A percentile compares a stretch with the other conserved stretches of the same genome.
Conservation (phyloP, 2,329 filamentous ascomycete genomes). For the Thyridium curvatum region DNA sequence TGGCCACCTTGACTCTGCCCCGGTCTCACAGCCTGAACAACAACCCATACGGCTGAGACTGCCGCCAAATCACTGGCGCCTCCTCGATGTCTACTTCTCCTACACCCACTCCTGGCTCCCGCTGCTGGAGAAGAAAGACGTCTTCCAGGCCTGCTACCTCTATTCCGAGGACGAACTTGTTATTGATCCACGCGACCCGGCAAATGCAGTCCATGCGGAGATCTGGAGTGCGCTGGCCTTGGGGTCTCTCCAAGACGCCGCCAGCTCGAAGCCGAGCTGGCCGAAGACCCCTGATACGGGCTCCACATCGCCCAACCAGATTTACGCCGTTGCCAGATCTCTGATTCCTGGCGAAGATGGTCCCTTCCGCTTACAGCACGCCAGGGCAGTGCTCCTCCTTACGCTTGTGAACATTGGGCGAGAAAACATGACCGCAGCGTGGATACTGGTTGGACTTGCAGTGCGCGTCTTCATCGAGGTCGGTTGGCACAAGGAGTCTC, state of each 20-base stretch:
- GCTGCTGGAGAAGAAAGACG: conserved; percentile 59
- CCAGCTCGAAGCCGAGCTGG: conserved; percentile 12
- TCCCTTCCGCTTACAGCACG: conserved; percentile 41
- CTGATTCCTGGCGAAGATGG: conserved; percentile 44
- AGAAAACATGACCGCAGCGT: conserved; percentile 50
- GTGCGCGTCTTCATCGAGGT: conserved; percentile 34
- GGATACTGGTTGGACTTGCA: conserved; percentile 60
- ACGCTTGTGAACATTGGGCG: conserved; percentile 57
- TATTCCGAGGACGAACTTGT: conserved; percentile 29
- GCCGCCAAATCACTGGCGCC: conserved; percentile 47
- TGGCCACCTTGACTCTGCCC: not conserved
- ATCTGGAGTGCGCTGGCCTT: conserved; percentile 55
- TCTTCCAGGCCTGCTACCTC: conserved; percentile 40
- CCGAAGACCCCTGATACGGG: not conserved
- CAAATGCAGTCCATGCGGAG: conserved; percentile 34
- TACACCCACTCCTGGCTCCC: conserved; percentile 75
- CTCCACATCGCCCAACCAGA: conserved; percentile 20
- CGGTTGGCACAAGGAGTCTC: not conserved
- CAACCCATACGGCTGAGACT: conserved; percentile 21
- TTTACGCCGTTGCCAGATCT: conserved; percentile 44
- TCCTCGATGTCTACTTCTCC: conserved; percentile 68
- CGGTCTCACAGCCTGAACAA: conserved; percentile 1
- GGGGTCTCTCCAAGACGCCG: conserved; percentile 46
- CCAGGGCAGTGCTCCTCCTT: conserved; percentile 52
- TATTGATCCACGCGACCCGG: no score